These are phyloP conservation scores for Mediolabrus comicus DNA, from an alignment of 108 stramenopile species.

Conservation along the genomic window DNA sequence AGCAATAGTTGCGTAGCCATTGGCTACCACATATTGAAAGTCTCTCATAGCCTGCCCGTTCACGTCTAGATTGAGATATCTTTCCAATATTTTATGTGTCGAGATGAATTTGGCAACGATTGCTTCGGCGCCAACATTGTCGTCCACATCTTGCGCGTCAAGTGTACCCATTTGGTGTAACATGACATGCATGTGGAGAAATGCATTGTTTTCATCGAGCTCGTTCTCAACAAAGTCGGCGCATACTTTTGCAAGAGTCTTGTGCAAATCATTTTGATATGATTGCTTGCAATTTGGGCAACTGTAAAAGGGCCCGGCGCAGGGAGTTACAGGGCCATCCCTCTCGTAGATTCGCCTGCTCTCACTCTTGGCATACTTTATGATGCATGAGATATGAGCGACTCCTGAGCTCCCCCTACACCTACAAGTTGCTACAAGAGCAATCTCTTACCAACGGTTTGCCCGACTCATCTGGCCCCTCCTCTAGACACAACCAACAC, in stretches of 20 bases:
- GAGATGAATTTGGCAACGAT: too few species aligned
- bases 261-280: not conserved
- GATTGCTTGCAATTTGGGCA: conserved; percentile 1
- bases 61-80: too few species aligned
- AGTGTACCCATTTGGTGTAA: too few species aligned
- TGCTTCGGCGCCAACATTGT: too few species aligned
- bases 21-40: too few species aligned
- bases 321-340: not conserved
- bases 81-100: too few species aligned
- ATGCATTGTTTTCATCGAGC: too few species aligned
- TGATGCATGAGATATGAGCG: not conserved
- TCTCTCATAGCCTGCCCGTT: too few species aligned
- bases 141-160: too few species aligned
- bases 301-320: not conserved
- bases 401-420: not conserved
- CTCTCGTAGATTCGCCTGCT: not conserved
- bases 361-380: not conserved
- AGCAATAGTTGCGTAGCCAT: too few species aligned
- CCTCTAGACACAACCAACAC: not conserved
- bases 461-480: not conserved
- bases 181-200: too few species aligned
- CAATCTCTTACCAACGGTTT: too few species aligned
- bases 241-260: not conserved
- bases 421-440: not conserved
- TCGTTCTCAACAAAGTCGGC: not conserved